Evolutionary conservation across 176 grass and related monocot genomes (phyloP).

Genomic region (Musa acuminata): DNA sequence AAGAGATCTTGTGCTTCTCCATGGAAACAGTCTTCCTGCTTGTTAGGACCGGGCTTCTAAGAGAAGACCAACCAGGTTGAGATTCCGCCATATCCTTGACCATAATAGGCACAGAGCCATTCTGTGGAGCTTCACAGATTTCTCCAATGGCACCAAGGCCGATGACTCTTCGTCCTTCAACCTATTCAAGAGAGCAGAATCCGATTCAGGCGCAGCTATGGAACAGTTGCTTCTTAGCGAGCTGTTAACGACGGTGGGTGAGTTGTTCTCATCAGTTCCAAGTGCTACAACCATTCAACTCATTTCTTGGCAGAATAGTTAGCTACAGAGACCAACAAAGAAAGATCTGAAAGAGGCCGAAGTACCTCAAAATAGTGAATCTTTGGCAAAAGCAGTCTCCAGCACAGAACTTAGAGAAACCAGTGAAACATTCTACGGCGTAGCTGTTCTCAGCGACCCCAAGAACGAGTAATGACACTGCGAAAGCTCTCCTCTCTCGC

Average conservation of each 20-base stretch:
- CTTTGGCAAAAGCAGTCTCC: not conserved
- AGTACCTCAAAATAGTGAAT: not conserved
- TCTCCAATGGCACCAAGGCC: not conserved
- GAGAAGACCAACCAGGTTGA: constrained; percentile 28
- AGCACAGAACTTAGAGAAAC: constrained; percentile 11
- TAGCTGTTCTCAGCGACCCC: constrained; percentile 50
- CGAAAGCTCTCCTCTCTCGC: constrained; percentile 49
- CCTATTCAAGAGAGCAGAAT: constrained; percentile 13
- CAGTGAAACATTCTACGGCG: constrained; percentile 30
- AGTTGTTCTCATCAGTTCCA: constrained; percentile 32
- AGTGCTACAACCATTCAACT: constrained; percentile 4
- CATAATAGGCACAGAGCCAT: constrained; percentile 18
- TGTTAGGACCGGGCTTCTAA: constrained; percentile 45
- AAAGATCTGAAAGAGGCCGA: constrained; percentile 25
- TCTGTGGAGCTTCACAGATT: constrained; percentile 20
- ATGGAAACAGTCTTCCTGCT: constrained; percentile 51
- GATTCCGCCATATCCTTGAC: constrained; percentile 40
- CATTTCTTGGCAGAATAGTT: constrained; percentile 79
- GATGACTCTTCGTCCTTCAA: constrained; percentile 24
- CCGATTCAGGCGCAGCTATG: not conserved
- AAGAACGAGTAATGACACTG: constrained; percentile 59
- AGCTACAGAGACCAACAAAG: constrained; percentile 41
- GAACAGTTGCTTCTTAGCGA: constrained; percentile 33
- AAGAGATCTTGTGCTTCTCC: constrained; percentile 57
- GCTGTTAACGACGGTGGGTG: constrained; percentile 19